Conservation (phyloP, 2,329 filamentous ascomycete species). For the Trematosphaeria pertusa region DNA sequence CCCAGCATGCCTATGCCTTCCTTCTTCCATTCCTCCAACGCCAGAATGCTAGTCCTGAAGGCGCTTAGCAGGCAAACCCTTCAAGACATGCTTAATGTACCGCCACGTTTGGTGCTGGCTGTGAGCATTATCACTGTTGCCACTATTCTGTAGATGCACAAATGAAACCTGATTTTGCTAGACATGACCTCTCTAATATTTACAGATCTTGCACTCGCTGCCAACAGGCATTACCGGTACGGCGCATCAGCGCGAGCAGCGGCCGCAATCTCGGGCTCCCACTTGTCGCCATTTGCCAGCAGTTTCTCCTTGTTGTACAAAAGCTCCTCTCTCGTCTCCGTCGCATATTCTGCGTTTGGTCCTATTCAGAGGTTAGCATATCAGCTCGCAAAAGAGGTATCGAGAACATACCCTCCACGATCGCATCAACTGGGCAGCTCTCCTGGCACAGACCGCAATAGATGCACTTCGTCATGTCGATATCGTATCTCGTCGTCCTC, state of each 20-base stretch:
- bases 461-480: constrained; percentile 99
- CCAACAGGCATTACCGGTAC: constrained; percentile 55
- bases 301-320: constrained; percentile 98
- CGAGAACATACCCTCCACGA: constrained; percentile 68
- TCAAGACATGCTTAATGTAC: too few relatives aligned
- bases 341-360: constrained; percentile 77
- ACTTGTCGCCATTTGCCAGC: constrained; percentile 74
- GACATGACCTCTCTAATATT: constrained; percentile 34
- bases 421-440: constrained; percentile 97
- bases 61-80: too few relatives aligned
- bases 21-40: too few relatives aligned
- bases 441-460: constrained; percentile 99
- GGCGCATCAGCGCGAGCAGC: constrained; percentile 91
- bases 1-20: too few relatives aligned
- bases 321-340: constrained; percentile 86
- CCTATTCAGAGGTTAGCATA: constrained; percentile 49
- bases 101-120: too few relatives aligned
- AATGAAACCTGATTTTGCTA: constrained; percentile 33
- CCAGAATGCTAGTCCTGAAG: too few relatives aligned
- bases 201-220: constrained; percentile 32
- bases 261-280: constrained; percentile 96
- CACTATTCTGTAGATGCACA: too few relatives aligned
- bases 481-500: constrained; percentile 96
- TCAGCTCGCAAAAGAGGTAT: background rate
- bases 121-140: too few relatives aligned